phyloP scores from a whole-genome alignment of 2,329 filamentous ascomycete genomes.

The Sclerotinia borealis region DNA sequence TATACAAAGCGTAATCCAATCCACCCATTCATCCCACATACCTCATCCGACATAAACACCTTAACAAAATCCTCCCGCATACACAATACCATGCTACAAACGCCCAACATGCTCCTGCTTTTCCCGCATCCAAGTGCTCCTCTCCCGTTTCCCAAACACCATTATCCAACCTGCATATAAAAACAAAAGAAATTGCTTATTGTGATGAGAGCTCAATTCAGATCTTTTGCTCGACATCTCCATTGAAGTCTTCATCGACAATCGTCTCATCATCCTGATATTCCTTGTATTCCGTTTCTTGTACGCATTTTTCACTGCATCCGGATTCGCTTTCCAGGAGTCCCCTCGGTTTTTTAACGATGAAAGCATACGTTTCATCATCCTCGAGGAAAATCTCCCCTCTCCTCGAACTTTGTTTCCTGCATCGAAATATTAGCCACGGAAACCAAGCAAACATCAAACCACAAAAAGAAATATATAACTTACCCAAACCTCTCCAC shows the following conservation, averaged over 20 bases:
- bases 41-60: background rate
- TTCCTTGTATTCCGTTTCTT: background rate
- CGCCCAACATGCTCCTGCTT: background rate
- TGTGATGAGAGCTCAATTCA: background rate
- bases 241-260: background rate
- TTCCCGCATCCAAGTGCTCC: background rate
- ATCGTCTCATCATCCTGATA: constrained; percentile 2
- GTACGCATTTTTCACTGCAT: background rate
- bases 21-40: background rate
- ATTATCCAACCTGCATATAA: background rate
- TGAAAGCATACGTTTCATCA: constrained; percentile 19
- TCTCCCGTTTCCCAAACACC: background rate
- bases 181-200: background rate
- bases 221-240: background rate
- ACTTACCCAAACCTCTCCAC: constrained; percentile 19
- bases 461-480: background rate
- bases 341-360: constrained; percentile 15
- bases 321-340: background rate
- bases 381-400: constrained; percentile 24
- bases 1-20: background rate
- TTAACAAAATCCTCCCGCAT: background rate
- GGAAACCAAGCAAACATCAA: background rate
- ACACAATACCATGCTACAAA: background rate
- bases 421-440: background rate
- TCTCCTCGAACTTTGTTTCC: constrained; percentile 7